Evolutionary conservation across 2,329 filamentous ascomycete species (phyloP).

Genomic region (Helotiales sp.): DNA sequence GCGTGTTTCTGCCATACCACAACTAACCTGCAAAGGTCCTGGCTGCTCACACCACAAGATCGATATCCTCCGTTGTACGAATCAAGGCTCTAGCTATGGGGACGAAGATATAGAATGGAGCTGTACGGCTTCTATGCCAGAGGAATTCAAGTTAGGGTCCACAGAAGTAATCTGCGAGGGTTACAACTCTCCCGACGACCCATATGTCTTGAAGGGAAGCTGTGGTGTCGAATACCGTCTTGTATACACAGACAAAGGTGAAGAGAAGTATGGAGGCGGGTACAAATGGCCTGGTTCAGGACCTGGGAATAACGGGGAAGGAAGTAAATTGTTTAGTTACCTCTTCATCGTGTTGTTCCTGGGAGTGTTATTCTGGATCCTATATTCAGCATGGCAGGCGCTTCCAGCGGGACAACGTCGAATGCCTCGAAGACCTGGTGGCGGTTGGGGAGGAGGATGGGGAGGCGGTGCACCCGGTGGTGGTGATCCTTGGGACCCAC

Average conservation of each 20-base stretch:
- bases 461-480: conserved; percentile 39
- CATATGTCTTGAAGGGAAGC: conserved; percentile 85
- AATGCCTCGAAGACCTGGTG: conserved; percentile 34
- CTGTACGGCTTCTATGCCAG: conserved; percentile 65
- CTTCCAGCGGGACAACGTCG: conserved; percentile 1
- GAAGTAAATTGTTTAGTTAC: conserved; percentile 38
- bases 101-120: conserved; percentile 87
- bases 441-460: conserved; percentile 35
- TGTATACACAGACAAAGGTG: conserved; percentile 73
- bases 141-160: conserved; percentile 68
- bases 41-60: conserved; percentile 55
- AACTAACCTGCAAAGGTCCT: conserved; percentile 74
- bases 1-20: conserved; percentile 73
- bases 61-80: conserved; percentile 86
- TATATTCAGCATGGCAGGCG: conserved; percentile 52
- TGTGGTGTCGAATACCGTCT: conserved; percentile 91
- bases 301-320: conserved; percentile 22
- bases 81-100: conserved; percentile 78
- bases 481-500: conserved; percentile 30
- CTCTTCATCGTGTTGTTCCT: conserved; percentile 65
- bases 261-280: conserved; percentile 60
- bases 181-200: conserved; percentile 73
- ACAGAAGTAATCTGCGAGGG: conserved; percentile 95
- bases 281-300: conserved; percentile 12
- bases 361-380: conserved; percentile 59